Evolutionary conservation across 192 early-diverging fungal species (phyloP), one percentile per base, ranked within the genome.

Genomic region (Coemansia sp.): DNA sequence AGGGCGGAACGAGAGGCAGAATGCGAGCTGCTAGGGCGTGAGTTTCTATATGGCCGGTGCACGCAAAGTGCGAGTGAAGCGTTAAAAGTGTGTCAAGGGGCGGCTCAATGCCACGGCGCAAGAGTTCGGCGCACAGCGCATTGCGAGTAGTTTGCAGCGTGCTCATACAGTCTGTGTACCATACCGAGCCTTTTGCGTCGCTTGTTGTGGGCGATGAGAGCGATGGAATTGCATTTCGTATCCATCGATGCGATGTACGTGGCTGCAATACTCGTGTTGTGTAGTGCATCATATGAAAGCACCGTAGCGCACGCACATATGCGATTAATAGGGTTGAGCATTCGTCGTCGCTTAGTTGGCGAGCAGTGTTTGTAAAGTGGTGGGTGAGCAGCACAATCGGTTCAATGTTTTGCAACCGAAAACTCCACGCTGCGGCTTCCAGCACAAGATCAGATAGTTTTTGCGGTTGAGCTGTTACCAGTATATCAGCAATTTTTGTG

Each of bases 91-190:
- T 59, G 3, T 68, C 66, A 2, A 58, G 7, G 7, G 69, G 22
- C 2, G 75, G 75, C 34, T 58, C 52, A 2, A 72, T 57, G 0
- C 75, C 75, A 23, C 47, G 75, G 1, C 69, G 61, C 38, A 78
- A 25, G 23, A 64, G 68, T 37, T 62, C 65, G 1, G 36, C 22
- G 15, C 71, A 44, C 5, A 77, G 2, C 2, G 46, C 37, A n/a
- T 53, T 48, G 0, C 69, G 62, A 4, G 26, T 62, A 15, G 20
- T 14, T 36, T 36, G 52, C 26, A 51, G 61, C 10, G 36, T 52
- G 25, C 38, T 9, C 48, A 74, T 23, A 17, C 44, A 26, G 19
- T 60, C 54, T 42, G 40, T 42, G 12, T 28, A 23, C 22, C 57
- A 56, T 22, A 17, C 14, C 8, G 9, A 12, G 15, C 15, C 12